Evolutionary conservation across 371 early-diverging fungal genomes (phyloP), one percentile per base, ranked within the genome.

Genomic region (Circinella minor): DNA sequence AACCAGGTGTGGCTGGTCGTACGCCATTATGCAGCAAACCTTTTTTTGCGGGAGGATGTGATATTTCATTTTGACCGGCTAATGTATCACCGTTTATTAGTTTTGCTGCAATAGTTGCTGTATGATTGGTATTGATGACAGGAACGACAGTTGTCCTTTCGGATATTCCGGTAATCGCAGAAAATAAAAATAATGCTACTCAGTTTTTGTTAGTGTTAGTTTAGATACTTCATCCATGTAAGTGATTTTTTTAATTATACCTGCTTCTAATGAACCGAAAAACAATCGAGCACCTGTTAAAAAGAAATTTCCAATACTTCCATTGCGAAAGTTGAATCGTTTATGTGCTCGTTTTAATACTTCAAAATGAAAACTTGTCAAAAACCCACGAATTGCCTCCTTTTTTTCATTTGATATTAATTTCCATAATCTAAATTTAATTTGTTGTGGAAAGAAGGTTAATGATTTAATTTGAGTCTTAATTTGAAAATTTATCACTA

Each of bases 271-370:
- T 17, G 87, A 88, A 27, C 88, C 82, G 71, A 89, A 89, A 69
- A 91, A 91, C 64, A 89, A 76, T 18, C 91, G 84, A 9, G 88
- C 89, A 4, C 91, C 91, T 7, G 89, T 90, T 69, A 93, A 73
- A 72, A 93, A 91, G 73, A 91, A 90, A 77, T 93, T 93, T 36
- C 92, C 93, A 70, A 93, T 89, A 11, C 84, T 82, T 6, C 91
- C 93, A 57, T 90, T 89, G 11, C 90, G 85, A 72, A 91, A 93
- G 54, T 91, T 88, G 71, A 91, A 93, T 8, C 80, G 82, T 73
- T 86, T 89, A 68, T 85, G 86, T 36, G 85, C 85, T 43, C 87
- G 77, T 67, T 86, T 87, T 48, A 90, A 72, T 51, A 93, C 86
- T 71, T 91, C 88, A 72, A 85, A 85, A 67, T 93, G 84, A 65